Evolutionary conservation across 2,329 filamentous ascomycete species (phyloP).

Genomic region (Xylariomycetidae sp.): DNA sequence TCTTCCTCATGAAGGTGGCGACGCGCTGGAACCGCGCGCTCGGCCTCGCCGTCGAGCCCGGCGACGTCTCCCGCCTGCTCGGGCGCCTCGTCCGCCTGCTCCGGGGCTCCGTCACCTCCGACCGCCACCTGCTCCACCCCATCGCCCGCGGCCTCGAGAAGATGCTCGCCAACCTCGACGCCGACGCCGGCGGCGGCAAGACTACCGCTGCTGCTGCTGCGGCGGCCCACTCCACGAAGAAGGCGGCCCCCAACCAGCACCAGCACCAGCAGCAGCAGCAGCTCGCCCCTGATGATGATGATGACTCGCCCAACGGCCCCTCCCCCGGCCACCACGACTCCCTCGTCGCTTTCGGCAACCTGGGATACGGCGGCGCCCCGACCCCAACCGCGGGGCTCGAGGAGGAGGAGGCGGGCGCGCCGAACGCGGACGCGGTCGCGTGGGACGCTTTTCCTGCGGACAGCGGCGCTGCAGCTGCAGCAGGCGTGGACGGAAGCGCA

Average conservation of each 20-base stretch:
- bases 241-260: background rate
- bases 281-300: no score
- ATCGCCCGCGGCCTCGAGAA: slow-evolving; percentile 30
- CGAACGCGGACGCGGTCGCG: background rate
- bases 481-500: background rate
- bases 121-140: slow-evolving; percentile 31
- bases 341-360: slow-evolving; percentile 4
- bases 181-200: background rate
- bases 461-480: slow-evolving; percentile 1
- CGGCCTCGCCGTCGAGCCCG: slow-evolving; percentile 28
- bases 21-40: slow-evolving; percentile 27
- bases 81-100: slow-evolving; percentile 27
- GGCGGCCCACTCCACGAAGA: no score
- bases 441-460: slow-evolving; percentile 4
- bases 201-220: no score
- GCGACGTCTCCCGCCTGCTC: slow-evolving; percentile 25
- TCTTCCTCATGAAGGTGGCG: slow-evolving; percentile 31
- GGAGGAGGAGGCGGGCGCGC: background rate
- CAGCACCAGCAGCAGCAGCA: background rate
- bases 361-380: slow-evolving; percentile 5
- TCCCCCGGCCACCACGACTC: slow-evolving; percentile 4
- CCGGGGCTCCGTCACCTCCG: slow-evolving; percentile 24
- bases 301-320: background rate
- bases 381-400: background rate
- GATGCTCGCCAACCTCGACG: slow-evolving; percentile 21